These are phyloP conservation scores for Conidiobolus incongruus DNA, from an alignment of 371 early-diverging fungal species.

Conservation along the genomic window DNA sequence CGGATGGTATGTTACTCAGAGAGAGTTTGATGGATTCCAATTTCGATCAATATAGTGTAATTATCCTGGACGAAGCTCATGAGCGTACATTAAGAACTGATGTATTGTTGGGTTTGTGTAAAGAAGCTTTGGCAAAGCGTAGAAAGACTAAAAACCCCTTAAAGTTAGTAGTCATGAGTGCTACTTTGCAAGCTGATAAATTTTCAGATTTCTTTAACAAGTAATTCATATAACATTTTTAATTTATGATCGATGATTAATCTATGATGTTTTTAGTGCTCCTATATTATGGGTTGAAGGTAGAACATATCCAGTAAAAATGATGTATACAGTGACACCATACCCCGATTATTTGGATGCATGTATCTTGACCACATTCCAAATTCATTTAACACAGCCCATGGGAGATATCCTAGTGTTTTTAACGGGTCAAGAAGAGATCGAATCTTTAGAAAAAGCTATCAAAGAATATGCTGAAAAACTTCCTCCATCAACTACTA, in stretches of 20 bases:
- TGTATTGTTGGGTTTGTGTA: slow-evolving; percentile 85
- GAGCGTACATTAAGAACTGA: slow-evolving; percentile 97
- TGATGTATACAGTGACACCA: slow-evolving; percentile 56
- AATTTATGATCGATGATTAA: too few relatives aligned
- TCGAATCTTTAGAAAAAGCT: slow-evolving; percentile 43
- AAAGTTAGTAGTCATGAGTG: slow-evolving; percentile 96
- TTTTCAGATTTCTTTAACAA: slow-evolving; percentile 85
- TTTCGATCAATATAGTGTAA: slow-evolving; percentile 73
- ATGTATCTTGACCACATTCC: slow-evolving; percentile 53
- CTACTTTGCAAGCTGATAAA: slow-evolving; percentile 86
- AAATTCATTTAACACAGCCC: slow-evolving; percentile 79
- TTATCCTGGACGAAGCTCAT: slow-evolving; percentile 99
- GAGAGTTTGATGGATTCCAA: slow-evolving; percentile 79
- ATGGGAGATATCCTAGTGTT: slow-evolving; percentile 64
- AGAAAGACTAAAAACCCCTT: slow-evolving; percentile 46
- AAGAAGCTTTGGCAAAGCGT: slow-evolving; percentile 50
- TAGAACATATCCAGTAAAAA: slow-evolving; percentile 56
- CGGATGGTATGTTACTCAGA: slow-evolving; percentile 95
- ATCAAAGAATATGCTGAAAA: too few relatives aligned
- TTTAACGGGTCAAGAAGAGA: slow-evolving; percentile 66
- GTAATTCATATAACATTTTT: too few relatives aligned
- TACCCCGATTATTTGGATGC: slow-evolving; percentile 38
- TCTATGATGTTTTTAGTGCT: slow-evolving; percentile 34
- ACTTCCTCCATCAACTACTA: too few relatives aligned
- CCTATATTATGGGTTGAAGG: slow-evolving; percentile 89